Evolutionary conservation across 805 yeast genomes (phyloP).

Genomic region (Saturnispora besseyi): DNA sequence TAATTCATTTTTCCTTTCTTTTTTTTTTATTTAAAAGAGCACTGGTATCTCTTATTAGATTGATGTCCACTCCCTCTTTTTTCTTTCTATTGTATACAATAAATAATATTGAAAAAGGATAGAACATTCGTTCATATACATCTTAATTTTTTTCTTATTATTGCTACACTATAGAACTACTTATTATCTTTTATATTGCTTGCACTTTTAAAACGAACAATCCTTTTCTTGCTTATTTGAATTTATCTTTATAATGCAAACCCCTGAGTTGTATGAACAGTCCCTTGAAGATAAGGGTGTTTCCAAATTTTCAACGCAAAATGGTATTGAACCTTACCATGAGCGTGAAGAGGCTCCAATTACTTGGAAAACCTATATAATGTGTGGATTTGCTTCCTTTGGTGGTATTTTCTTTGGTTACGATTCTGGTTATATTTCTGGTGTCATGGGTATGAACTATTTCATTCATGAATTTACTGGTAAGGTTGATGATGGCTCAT

Average conservation of each 20-base stretch:
- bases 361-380: constrained; percentile 26
- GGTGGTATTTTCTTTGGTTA: constrained; percentile 61
- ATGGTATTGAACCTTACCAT: not conserved
- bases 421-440: constrained; percentile 60
- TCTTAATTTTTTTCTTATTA: too few species aligned
- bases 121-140: too few species aligned
- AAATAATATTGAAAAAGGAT: too few species aligned
- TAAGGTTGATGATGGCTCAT: constrained; percentile 11
- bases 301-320: not conserved
- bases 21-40: too few species aligned
- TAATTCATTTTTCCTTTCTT: too few species aligned
- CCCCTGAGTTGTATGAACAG: not conserved
- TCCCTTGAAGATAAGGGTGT: not conserved
- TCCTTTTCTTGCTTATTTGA: too few species aligned
- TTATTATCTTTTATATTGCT: too few species aligned
- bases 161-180: too few species aligned
- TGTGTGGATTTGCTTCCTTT: constrained; percentile 54
- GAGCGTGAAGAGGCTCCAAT: constrained; percentile 29
- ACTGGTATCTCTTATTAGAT: too few species aligned
- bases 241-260: not conserved
- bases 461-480: constrained; percentile 22
- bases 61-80: too few species aligned
- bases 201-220: too few species aligned
- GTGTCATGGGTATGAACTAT: constrained; percentile 54
- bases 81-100: too few species aligned